Conservation (phyloP, 495 filamentous ascomycete genomes). For the Penicillium riverlandense region DNA sequence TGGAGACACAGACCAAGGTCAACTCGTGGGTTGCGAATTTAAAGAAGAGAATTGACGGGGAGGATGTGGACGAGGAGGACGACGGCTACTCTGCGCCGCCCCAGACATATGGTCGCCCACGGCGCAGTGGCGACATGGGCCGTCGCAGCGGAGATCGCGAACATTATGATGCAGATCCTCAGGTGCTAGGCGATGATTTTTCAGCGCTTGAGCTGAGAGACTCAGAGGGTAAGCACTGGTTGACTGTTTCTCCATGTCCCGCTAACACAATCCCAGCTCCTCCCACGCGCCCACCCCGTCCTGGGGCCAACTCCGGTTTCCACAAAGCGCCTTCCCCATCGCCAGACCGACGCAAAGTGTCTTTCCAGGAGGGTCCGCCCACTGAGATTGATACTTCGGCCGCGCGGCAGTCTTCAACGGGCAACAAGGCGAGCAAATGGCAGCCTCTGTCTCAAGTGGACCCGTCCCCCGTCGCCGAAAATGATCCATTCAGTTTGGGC, state of each 20-base stretch:
- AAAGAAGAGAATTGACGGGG: conserved; percentile 86
- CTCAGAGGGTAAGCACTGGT: conserved; percentile 51
- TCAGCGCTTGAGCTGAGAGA: conserved; percentile 76
- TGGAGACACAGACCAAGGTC: conserved; percentile 88
- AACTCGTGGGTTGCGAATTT: conserved; percentile 87
- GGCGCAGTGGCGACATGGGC: conserved; percentile 50
- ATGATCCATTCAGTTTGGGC: conserved; percentile 93
- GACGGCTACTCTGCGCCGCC: too few species aligned
- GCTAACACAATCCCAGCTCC: conserved; percentile 34
- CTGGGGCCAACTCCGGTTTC: conserved; percentile 70
- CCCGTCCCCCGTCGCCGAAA: conserved; percentile 79
- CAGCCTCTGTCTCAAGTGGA: conserved; percentile 85
- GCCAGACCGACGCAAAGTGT: conserved; percentile 63
- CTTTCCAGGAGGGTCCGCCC: conserved; percentile 65
- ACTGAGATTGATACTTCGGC: conserved; percentile 65
- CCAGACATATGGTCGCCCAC: conserved; percentile 24
- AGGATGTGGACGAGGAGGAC: conserved; percentile 52
- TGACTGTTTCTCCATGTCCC: conserved; percentile 8
- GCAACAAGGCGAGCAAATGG: conserved; percentile 83
- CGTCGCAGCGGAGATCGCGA: conserved; percentile 75
- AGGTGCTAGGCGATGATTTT: conserved; percentile 86
- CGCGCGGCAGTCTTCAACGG: conserved; percentile 31
- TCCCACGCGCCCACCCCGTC: conserved; percentile 49
- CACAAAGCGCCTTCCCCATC: conserved; percentile 64
- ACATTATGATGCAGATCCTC: conserved; percentile 93